Evolutionary conservation across 306 rosid species (phyloP).

Genomic region (Abrus pulchellus): DNA sequence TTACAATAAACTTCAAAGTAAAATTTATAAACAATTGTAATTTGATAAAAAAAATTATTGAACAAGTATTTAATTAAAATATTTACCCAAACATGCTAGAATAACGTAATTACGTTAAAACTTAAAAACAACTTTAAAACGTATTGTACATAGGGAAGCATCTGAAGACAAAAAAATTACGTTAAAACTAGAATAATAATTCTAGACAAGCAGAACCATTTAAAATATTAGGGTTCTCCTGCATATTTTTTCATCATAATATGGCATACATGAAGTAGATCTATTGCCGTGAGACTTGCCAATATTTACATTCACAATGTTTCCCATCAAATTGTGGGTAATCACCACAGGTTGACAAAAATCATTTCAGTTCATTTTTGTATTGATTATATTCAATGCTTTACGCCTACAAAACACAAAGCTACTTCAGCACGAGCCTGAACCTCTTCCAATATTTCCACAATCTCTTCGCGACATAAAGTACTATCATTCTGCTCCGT

Average conservation of each 20-base stretch:
- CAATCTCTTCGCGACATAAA: conserved; percentile 72
- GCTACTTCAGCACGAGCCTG: conserved; percentile 98
- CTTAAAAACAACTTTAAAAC: not conserved
- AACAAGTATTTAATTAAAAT: not conserved
- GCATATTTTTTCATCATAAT: not conserved
- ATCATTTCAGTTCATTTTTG: not conserved
- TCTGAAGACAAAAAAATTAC: not conserved
- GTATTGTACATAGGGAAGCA: not conserved
- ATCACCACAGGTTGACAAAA: conserved; percentile 29
- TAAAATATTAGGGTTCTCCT: not conserved
- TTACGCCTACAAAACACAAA: conserved; percentile 85
- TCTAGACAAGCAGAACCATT: not conserved
- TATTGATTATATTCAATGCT: conserved; percentile 59
- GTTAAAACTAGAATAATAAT: not conserved
- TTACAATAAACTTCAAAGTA: too few species aligned
- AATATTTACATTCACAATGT: conserved; percentile 39
- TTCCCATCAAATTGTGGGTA: conserved; percentile 30
- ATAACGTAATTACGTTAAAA: not conserved
- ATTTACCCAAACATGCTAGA: too few species aligned
- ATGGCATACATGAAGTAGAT: not conserved
- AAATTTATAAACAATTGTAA: not conserved
- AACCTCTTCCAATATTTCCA: conserved; percentile 81
- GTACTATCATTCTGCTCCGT: conserved; percentile 57
- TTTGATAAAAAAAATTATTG: not conserved
- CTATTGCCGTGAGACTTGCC: not conserved